Evolutionary conservation across 148 eudicot species (phyloP).

Genomic region (Diospyros kaki): DNA sequence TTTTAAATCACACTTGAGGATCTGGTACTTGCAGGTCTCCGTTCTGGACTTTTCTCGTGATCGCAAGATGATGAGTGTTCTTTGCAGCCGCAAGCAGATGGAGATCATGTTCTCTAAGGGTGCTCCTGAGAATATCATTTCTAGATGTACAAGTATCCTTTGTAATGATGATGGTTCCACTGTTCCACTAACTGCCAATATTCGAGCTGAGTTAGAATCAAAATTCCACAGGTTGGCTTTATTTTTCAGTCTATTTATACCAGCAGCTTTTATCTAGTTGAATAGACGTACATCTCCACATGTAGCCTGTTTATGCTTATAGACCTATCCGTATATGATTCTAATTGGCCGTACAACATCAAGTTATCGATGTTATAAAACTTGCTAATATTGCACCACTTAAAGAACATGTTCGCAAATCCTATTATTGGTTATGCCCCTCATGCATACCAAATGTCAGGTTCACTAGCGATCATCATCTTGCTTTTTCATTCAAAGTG

Average conservation of each 20-base stretch:
- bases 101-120: slow-evolving; percentile 94
- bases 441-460: slow-evolving; percentile 1
- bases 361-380: not conserved
- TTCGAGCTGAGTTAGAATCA: slow-evolving; percentile 76
- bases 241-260: not conserved
- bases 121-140: slow-evolving; percentile 92
- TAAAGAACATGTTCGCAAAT: not conserved
- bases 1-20: slow-evolving; percentile 9
- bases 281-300: not conserved
- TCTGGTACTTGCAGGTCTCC: slow-evolving; percentile 56
- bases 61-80: slow-evolving; percentile 99
- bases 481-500: not conserved
- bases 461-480: not conserved
- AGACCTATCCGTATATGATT: not conserved
- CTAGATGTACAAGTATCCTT: slow-evolving; percentile 80
- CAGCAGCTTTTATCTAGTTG: not conserved
- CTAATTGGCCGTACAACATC: not conserved
- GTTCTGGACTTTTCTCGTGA: slow-evolving; percentile 93
- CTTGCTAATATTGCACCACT: not conserved
- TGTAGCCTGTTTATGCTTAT: not conserved
- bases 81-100: slow-evolving; percentile 87
- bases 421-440: not conserved
- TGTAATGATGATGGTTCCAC: slow-evolving; percentile 87
- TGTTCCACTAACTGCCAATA: slow-evolving; percentile 63
- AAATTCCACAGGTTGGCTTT: slow-evolving; percentile 66